These are phyloP conservation scores for Triticum turgidum DNA, from an alignment of 176 grass and related monocot genomes.

Conservation along the genomic window DNA sequence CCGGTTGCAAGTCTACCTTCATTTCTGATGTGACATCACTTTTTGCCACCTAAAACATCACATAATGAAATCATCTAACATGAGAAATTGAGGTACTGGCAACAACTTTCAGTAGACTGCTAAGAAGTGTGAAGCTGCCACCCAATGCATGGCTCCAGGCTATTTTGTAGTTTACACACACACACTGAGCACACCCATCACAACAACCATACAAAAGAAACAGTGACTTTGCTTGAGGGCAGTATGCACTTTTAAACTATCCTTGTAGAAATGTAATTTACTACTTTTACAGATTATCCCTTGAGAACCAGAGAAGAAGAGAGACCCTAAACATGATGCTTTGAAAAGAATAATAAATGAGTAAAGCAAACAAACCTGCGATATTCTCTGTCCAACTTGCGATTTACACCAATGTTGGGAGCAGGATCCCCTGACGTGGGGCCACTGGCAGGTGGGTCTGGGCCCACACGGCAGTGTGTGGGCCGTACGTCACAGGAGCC, in stretches of 20 bases:
- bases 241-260: background rate
- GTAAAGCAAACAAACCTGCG: constrained; percentile 56
- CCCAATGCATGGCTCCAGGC: background rate
- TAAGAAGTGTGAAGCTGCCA: background rate
- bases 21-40: constrained; percentile 22
- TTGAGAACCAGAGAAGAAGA: background rate
- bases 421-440: too few relatives aligned
- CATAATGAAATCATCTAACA: constrained; percentile 14
- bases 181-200: background rate
- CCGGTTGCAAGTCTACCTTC: constrained; percentile 13
- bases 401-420: constrained; percentile 33
- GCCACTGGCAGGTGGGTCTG: too few relatives aligned
- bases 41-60: constrained; percentile 46
- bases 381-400: constrained; percentile 42
- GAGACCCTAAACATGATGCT: background rate
- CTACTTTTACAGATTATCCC: background rate
- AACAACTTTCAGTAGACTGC: constrained; percentile 13
- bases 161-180: background rate
- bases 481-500: too few relatives aligned
- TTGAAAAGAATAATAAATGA: background rate
- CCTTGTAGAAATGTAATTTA: background rate
- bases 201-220: background rate
- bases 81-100: background rate
- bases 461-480: too few relatives aligned
- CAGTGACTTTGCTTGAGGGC: background rate